Evolutionary conservation across 257 asterid species (phyloP), one percentile per base, ranked within the genome.

Genomic region (Plantago elongata): DNA sequence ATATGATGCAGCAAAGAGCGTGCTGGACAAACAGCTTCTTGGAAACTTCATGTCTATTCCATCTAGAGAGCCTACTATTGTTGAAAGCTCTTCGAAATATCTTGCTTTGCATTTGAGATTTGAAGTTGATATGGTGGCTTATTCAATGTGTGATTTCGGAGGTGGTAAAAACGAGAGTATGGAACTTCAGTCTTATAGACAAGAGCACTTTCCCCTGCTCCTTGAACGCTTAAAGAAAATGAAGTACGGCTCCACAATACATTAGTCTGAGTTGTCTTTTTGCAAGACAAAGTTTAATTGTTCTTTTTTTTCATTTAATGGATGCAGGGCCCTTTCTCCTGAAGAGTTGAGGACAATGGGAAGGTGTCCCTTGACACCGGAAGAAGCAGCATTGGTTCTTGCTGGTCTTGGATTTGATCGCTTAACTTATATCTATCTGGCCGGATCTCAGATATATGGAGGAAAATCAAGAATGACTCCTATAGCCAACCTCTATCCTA

Each of bases 101-200:
- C 83, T 93, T 51, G 97, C 97, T 44, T 65, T 93, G 82, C 99
- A 93, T 72, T 57, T 93, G 81, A 83, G 99, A 51, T 93, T 93
- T 54, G 99, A 93, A 79, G 73, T 89, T 34, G 99, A 93, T 75
- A 93, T 93, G 99, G 92, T 93, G 74, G 97, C 99, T 16, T 93
- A 93, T 72, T 93, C 96, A 9, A 76, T 84, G 89, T 89, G 99
- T 66, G 81, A 82, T 57, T 93, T 93, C 60, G 99, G 97, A 59
- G 96, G 96, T 18, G 97, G 96, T 37, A 84, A 82, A 64, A 70
- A 64, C 11, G 99, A 93, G 74, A 80, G 63, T 51, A 62, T 66
- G 66, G 85, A 85, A 51, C 94, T 93, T 38, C 82, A 81, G 68
- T 74, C 87, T 45, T 89, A 92, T 69, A 85, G 99, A 75, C 83